Evolutionary conservation across 768 basidiomycete genomes (phyloP).

Genomic region (Mycena kentingensis): DNA sequence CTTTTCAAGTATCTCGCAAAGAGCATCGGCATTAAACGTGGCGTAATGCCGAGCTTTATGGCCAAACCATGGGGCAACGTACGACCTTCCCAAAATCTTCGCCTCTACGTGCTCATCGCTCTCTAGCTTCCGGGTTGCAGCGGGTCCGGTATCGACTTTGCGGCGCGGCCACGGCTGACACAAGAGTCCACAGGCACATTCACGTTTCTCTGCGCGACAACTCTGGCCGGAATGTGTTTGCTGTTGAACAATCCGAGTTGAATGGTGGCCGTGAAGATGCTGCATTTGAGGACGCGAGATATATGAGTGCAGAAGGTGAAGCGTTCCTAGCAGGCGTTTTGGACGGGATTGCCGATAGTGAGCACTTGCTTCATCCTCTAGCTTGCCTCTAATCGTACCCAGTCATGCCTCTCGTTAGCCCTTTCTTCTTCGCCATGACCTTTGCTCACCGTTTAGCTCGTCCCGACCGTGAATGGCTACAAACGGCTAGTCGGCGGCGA

Average conservation of each 20-base stretch:
- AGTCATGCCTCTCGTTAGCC: constrained; percentile 82
- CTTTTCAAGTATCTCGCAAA: constrained; percentile 93
- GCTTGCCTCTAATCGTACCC: constrained; percentile 4
- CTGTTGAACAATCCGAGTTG: constrained; percentile 61
- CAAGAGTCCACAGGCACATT: constrained; percentile 61
- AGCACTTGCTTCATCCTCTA: constrained; percentile 24
- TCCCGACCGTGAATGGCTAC: constrained; percentile 95
- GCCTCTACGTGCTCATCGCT: not conserved
- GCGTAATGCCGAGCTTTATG: constrained; percentile 95
- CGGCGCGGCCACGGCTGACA: not conserved
- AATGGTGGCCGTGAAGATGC: constrained; percentile 69
- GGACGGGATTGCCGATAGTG: constrained; percentile 87
- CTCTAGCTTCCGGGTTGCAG: constrained; percentile 90
- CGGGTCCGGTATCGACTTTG: constrained; percentile 43
- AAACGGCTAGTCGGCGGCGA: constrained; percentile 94
- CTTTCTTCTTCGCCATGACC: not conserved
- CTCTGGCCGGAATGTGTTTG: constrained; percentile 78
- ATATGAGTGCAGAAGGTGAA: constrained; percentile 81
- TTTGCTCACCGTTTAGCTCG: constrained; percentile 50
- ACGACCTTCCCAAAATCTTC: constrained; percentile 34
- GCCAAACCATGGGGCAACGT: constrained; percentile 96
- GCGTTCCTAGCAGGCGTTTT: constrained; percentile 94
- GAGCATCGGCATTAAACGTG: constrained; percentile 86
- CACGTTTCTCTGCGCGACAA: constrained; percentile 83
- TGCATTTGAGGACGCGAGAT: constrained; percentile 78